Base-by-base conservation (phyloP, 441 rosid species). In the Jatropha podagrica region DNA sequence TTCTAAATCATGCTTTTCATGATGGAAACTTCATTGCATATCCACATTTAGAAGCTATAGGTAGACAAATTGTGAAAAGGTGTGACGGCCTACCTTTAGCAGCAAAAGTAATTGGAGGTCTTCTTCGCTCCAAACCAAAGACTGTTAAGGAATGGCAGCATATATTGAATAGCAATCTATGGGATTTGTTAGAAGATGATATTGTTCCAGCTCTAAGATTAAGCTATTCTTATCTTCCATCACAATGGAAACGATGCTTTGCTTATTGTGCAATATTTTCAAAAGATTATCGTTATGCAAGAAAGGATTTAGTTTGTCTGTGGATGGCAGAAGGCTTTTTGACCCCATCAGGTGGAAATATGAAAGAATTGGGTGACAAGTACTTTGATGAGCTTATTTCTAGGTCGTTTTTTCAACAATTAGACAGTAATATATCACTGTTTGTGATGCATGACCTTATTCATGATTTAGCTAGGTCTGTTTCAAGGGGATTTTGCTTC, bases 241-340 rank as follows among this genome's bases (percentile, higher is more conserved):
- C 54, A 49, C 54, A 49, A 0, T 13, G 13, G 13, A 12, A 49
- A 49, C 54, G 2, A 49, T 49, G 54, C 17, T 85, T 85, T 7
- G 77, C 84, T 8, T 85, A 82, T 10, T 85, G 84, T 80, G 74
- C 84, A 0, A 12, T 82, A 15, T 81, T 85, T 61, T 83, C 81
- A 0, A 54, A 73, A 52, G 79, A 46, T 62, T 72, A 78, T 10
- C 4, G 13, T 10, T 61, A 61, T 32, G 59, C 61, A 48, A 76
- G 23, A 75, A 72, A 79, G 27, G 70, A 74, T 61, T 48, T 82
- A 37, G 51, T 77, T 64, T 74, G 51, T 11, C 38, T 79, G 40
- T 82, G 85, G 85, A 82, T 82, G 78, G 85, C 83, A 8, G 79
- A 82, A 27, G 81, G 85, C 12, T n/a, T 82, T 74, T 60, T 40